phyloP scores from a whole-genome alignment of 2,329 filamentous ascomycete species.

The Aspergillus melleus region DNA sequence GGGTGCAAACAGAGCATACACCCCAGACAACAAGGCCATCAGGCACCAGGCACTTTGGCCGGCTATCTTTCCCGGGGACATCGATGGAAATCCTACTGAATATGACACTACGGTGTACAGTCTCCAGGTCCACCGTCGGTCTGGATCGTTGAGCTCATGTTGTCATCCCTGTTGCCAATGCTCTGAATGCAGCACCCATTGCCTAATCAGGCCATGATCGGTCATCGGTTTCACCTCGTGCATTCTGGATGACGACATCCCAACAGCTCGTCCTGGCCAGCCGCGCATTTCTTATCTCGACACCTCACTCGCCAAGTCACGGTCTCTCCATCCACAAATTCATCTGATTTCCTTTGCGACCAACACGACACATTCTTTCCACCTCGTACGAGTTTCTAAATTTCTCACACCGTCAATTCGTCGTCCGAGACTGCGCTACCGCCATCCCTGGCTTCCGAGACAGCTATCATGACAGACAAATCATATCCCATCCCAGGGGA shows the following conservation, averaged over 20 bases:
- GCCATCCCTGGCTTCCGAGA: neutral
- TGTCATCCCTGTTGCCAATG: neutral
- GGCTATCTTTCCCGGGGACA: neutral
- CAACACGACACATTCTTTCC: slow-evolving; percentile 1
- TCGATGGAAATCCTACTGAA: neutral
- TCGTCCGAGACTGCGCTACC: neutral
- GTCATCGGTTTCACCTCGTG: slow-evolving; percentile 1
- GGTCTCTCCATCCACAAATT: neutral
- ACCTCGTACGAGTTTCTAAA: neutral
- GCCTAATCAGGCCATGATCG: slow-evolving; percentile 16
- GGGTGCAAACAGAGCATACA: neutral
- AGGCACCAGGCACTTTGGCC: neutral
- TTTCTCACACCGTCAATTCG: neutral
- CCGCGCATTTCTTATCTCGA: neutral
- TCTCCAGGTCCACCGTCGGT: neutral
- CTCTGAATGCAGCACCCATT: slow-evolving; percentile 10
- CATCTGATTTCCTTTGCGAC: neutral
- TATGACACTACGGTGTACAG: too few species aligned
- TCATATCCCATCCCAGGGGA: slow-evolving; percentile 15
- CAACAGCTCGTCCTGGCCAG: neutral
- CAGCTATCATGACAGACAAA: slow-evolving; percentile 14
- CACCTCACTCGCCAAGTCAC: neutral
- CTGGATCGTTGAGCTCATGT: neutral
- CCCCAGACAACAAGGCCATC: neutral
- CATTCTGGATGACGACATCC: slow-evolving; percentile 16